Percentiles rank a stretch among this genome's conserved stretches.
phyloP scores from a whole-genome alignment of 306 rosid species.

The Vigna reflexopilosa region DNA sequence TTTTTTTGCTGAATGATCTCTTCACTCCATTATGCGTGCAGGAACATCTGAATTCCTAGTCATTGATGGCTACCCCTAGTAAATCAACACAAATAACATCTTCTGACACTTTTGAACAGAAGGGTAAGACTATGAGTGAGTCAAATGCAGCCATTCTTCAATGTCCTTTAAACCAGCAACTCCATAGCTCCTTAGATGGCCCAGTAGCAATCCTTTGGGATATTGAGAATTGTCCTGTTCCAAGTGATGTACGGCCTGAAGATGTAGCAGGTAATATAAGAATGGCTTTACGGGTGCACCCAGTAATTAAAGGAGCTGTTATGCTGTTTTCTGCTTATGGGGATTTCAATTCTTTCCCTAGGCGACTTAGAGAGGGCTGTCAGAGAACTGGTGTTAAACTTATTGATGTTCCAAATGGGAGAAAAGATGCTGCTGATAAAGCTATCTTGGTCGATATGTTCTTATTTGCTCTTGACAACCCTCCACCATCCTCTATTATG shows the following conservation, averaged over 20 bases:
- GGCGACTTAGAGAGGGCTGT: conserved; percentile 93
- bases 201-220: conserved; percentile 94
- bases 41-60: conserved; percentile 50
- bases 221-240: conserved; percentile 96
- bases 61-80: conserved; percentile 59
- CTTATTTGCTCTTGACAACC: conserved; percentile 97
- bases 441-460: conserved; percentile 99
- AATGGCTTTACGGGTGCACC: conserved; percentile 95
- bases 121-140: conserved; percentile 57
- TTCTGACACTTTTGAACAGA: conserved; percentile 64
- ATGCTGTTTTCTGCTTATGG: conserved; percentile 89
- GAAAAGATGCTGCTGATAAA: conserved; percentile 98
- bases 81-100: conserved; percentile 47
- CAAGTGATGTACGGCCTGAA: conserved; percentile 94
- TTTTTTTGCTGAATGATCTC: conserved; percentile 38
- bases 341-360: conserved; percentile 91
- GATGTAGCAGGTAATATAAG: conserved; percentile 93
- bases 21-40: conserved; percentile 44
- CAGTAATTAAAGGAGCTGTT: conserved; percentile 88
- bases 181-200: conserved; percentile 65
- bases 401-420: conserved; percentile 94
- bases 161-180: conserved; percentile 60
- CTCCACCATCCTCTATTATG: conserved; percentile 96
- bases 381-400: conserved; percentile 98
- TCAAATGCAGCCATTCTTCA: conserved; percentile 59